Evolutionary conservation across 306 rosid genomes (phyloP), one percentile per base, ranked within the genome.

Genomic region (Psophocarpus tetragonolobus): DNA sequence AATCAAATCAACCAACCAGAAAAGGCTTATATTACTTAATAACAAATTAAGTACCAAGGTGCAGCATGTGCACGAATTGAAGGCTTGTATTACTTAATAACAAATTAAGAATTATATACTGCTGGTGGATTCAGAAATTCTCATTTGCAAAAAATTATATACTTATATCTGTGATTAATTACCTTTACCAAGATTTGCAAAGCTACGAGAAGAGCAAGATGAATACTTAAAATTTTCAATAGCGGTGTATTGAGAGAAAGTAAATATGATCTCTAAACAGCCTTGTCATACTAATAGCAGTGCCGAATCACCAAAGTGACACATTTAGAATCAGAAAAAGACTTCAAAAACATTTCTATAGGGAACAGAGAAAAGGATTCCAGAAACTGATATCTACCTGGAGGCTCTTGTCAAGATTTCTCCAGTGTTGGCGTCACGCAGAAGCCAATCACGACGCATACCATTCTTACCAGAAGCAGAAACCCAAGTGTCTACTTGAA

Each of bases 401-500:
- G 99, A 86, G 71, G 99, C 99, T 80, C 96, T 89, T 69, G 94
- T 89, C 78, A 92, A 53, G 38, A 71, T 84, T 75, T 91, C 91
- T 51, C 97, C 97, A 69, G 97, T 88, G 72, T 78, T 82, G 77
- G 71, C 50, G 74, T 95, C 97, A 12, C 85, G 85, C 67, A 95
- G 71, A 47, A 92, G 84, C 99, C 99, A 95, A 89, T 95, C 97
- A 45, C 99, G 99, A 36, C 94, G 96, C 97, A 95, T 86, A 62
- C 97, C 96, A 88, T 95, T 89, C 83, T 91, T 95, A 64, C 99
- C 97, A 1, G 97, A 88, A 76, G 87, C 84, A 83, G 93, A 80
- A 75, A 91, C 99, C 96, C 92, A 92, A 81, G 97, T 92, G 86
- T 92, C 96, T 36, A 95, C 96, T 84, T 92, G 93, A 88, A 92